Evolutionary conservation across 768 basidiomycete genomes (phyloP), one percentile per base, ranked within the genome.

Genomic region (Naganishia vaughanmartiniae): DNA sequence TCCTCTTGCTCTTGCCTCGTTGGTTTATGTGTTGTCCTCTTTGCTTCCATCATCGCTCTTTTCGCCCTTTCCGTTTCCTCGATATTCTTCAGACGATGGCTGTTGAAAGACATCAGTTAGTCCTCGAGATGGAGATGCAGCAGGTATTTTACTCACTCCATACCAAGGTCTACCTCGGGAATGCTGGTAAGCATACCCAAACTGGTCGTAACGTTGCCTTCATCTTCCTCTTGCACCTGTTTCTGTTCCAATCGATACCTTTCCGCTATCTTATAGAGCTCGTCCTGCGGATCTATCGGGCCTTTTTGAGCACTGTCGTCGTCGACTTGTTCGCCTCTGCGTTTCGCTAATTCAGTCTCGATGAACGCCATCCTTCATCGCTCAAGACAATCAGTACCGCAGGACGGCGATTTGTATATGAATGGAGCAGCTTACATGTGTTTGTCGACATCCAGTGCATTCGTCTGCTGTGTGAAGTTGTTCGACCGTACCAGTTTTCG

Each of bases 41-140:
- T 92, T 91, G 0, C 87, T 68, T 81, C 79, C 72, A 80, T 71
- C 28, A 93, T 90, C 14, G 86, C 84, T 0, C 93, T 86, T 81
- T 97, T 98, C 0, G 95, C 95, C 74, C 92, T 95, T 79, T 98
- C 96, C 0, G 95, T 99, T 63, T 93, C 92, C 78, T 96, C 93
- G 67, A 99, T 99, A 78, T 97, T 99, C 82, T 90, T 89, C 67
- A 99, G 83, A 21, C 94, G 89, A 21, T 89, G 85, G 73, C 94
- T 98, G 63, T 4, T 1, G 31, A 33, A 28, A 14, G n/a, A 42
- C 45, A 19, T 56, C 6, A 42, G 24, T 17, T 24, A 66, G n/a
- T 4, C 48, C 14, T 11, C 7, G 66, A 26, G n/a, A 12, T 56
- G 17, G 3, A 12, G 39, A 12, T 24, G 30, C 45, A 30, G 24